phyloP scores from a whole-genome alignment of 176 grass and related monocot genomes.

The Carex kokanica region DNA sequence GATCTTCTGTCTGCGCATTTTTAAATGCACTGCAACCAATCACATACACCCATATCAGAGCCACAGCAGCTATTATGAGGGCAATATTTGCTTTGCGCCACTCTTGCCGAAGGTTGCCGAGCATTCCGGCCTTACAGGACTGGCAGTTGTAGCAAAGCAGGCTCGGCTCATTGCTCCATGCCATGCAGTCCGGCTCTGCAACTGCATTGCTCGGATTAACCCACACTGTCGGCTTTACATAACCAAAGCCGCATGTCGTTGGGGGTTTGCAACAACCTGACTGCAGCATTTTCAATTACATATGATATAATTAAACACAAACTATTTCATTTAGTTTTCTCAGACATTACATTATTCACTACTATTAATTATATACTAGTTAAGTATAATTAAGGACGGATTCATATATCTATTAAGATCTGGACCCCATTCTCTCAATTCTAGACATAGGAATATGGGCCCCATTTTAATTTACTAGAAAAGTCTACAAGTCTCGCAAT shows the following conservation, averaged over 20 bases:
- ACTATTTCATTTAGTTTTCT: too few relatives aligned
- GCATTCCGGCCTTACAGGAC: constrained; percentile 78
- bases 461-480: neutral
- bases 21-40: constrained; percentile 90
- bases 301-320: too few relatives aligned
- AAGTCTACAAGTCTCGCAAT: neutral
- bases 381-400: too few relatives aligned
- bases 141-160: constrained; percentile 76
- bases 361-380: too few relatives aligned
- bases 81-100: constrained; percentile 73
- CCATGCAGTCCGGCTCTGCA: constrained; percentile 58
- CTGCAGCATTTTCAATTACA: constrained; percentile 35
- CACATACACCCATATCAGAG: constrained; percentile 75
- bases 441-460: too few relatives aligned
- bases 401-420: too few relatives aligned
- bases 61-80: constrained; percentile 57
- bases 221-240: constrained; percentile 73
- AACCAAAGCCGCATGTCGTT: constrained; percentile 64
- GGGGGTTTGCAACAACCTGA: constrained; percentile 93
- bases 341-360: too few relatives aligned
- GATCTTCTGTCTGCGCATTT: constrained; percentile 81
- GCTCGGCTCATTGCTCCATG: constrained; percentile 69
- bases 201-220: constrained; percentile 50
- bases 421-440: too few relatives aligned
- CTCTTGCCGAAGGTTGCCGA: constrained; percentile 57